Conservation (phyloP, 495 filamentous ascomycete genomes). For the Penicillium robsamsonii region DNA sequence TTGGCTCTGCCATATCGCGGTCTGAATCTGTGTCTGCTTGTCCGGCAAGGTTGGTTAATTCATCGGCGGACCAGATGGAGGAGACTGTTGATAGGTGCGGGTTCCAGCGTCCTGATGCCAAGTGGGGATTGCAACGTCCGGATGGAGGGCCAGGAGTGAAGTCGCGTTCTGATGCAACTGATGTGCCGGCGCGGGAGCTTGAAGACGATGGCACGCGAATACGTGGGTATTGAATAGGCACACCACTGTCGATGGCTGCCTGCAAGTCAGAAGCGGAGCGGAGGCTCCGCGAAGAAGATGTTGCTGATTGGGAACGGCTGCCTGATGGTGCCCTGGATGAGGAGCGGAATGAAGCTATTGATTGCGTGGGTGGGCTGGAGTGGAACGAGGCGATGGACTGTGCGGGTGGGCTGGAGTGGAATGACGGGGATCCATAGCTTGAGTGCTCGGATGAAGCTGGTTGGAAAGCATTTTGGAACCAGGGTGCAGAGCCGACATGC, state of each 20-base stretch:
- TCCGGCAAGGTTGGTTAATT: slow-evolving; percentile 13
- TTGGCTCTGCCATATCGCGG: slow-evolving; percentile 16
- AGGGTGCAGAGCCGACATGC: slow-evolving; percentile 36
- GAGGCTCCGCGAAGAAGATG: slow-evolving; percentile 39
- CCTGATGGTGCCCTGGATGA: slow-evolving; percentile 29
- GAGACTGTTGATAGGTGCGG: slow-evolving; percentile 72
- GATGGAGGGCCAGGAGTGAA: slow-evolving; percentile 38
- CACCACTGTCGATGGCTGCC: slow-evolving; percentile 39
- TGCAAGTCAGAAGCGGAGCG: slow-evolving; percentile 40
- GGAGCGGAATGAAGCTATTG: slow-evolving; percentile 33
- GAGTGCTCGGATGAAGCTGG: slow-evolving; percentile 37
- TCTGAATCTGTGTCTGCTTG: slow-evolving; percentile 20
- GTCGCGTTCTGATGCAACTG: slow-evolving; percentile 27
- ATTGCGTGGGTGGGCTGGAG: slow-evolving; percentile 39
- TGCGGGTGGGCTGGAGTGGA: slow-evolving; percentile 43
- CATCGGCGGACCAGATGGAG: slow-evolving; percentile 59
- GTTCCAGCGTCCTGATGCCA: slow-evolving; percentile 62
- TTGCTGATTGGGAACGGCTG: slow-evolving; percentile 39
- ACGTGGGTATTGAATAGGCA: slow-evolving; percentile 49
- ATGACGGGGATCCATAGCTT: slow-evolving; percentile 38
- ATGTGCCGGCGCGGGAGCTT: slow-evolving; percentile 46
- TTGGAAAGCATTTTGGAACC: slow-evolving; percentile 37
- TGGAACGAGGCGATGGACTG: slow-evolving; percentile 37
- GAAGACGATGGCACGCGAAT: slow-evolving; percentile 48
- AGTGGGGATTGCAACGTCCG: slow-evolving; percentile 67